A percentile compares a stretch with the other conserved stretches of the same genome.
phyloP scores from a whole-genome alignment of 805 yeast genomes.

The Candida insectalens region DNA sequence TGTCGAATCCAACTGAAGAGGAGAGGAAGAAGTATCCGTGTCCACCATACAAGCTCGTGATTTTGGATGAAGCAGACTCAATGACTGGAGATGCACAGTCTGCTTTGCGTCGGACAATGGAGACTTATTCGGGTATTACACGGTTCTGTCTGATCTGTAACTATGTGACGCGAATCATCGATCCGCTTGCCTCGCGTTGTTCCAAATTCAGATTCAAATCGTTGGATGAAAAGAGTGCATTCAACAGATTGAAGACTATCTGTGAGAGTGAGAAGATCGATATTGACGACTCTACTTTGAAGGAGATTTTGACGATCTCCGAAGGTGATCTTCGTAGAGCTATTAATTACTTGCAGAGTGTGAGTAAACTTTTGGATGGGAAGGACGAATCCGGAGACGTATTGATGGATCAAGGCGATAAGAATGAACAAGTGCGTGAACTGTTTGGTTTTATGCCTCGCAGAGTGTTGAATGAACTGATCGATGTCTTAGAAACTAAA shows the following conservation, averaged over 20 bases:
- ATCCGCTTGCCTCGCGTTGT: conserved; percentile 93
- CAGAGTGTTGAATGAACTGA: conserved; percentile 9
- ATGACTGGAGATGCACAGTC: conserved; percentile 97
- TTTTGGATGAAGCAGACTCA: conserved; percentile 95
- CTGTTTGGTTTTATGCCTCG: conserved; percentile 26
- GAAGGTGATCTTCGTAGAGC: conserved; percentile 91
- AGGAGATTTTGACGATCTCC: conserved; percentile 59
- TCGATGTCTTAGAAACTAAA: conserved; percentile 11
- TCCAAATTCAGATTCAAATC: conserved; percentile 88
- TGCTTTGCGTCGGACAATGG: conserved; percentile 92
- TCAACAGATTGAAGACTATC: conserved; percentile 55
- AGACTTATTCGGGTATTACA: conserved; percentile 79
- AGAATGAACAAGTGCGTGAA: conserved; percentile 14
- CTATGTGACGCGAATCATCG: conserved; percentile 92
- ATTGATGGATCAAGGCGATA: conserved; percentile 14
- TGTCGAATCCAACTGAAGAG: conserved; percentile 67
- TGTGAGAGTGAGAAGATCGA: conserved; percentile 35
- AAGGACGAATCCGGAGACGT: conserved; percentile 24
- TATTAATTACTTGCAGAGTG: conserved; percentile 81
- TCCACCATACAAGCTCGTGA: conserved; percentile 91
- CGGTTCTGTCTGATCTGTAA: conserved; percentile 93
- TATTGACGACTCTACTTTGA: conserved; percentile 42
- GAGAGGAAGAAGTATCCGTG: conserved; percentile 77
- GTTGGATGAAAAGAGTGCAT: conserved; percentile 61
- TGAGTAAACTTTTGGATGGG: conserved; percentile 42